These are phyloP conservation scores for Kwoniella europaea DNA, from an alignment of 768 basidiomycete species.

Conservation along the genomic window DNA sequence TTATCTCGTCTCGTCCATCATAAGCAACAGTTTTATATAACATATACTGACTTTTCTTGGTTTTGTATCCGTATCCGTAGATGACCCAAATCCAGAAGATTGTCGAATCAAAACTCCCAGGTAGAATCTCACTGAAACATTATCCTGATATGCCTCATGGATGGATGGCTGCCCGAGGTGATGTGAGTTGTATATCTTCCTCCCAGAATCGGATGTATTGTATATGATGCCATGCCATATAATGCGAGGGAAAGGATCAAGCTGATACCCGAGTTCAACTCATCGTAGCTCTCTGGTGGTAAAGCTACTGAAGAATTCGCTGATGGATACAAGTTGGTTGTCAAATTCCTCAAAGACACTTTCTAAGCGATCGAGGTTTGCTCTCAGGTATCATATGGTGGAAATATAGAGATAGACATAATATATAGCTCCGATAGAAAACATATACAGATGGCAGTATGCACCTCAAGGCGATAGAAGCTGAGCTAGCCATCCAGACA, in stretches of 20 bases:
- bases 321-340: slow-evolving; percentile 23
- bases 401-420: no score
- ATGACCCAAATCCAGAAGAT: slow-evolving; percentile 41
- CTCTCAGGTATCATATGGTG: no score
- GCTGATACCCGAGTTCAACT: background rate
- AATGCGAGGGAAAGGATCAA: no score
- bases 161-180: slow-evolving; percentile 47
- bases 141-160: slow-evolving; percentile 45
- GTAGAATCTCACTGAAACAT: slow-evolving; percentile 43
- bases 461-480: no score
- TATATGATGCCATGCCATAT: no score
- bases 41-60: no score
- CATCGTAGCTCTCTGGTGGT: slow-evolving; percentile 18
- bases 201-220: no score
- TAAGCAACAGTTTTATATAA: background rate
- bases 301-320: slow-evolving; percentile 20
- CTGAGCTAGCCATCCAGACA: no score
- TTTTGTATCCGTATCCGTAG: slow-evolving; percentile 11
- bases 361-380: background rate
- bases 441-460: no score
- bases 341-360: slow-evolving; percentile 33
- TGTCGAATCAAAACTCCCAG: slow-evolving; percentile 40
- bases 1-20: background rate
- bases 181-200: slow-evolving; percentile 37
- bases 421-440: no score